Evolutionary conservation across 78 protist genomes (phyloP).

Genomic region (Dictyostelium capitatum): DNA sequence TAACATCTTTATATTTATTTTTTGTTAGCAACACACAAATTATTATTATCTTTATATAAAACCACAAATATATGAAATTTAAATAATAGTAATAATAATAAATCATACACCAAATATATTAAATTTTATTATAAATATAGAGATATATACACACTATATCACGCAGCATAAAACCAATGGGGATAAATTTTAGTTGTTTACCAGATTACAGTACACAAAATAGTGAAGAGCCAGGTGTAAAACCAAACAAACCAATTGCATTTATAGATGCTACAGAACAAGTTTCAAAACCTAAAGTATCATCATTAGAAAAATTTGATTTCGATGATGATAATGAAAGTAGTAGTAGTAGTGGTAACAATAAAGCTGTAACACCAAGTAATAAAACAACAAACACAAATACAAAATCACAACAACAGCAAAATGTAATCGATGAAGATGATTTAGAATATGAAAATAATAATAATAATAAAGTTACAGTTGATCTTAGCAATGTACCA

Average conservation of each 20-base stretch:
- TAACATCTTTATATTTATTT: no score
- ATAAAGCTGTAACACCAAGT: background rate
- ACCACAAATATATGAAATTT: no score
- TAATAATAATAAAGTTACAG: background rate
- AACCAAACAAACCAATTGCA: constrained; percentile 27
- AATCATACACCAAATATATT: no score
- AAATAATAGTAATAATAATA: no score
- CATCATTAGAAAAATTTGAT: background rate
- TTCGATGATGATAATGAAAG: constrained; percentile 26
- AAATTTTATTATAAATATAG: no score
- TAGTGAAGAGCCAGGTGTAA: background rate
- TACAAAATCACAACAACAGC: background rate
- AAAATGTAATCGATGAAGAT: constrained; percentile 3
- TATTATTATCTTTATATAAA: no score
- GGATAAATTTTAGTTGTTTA: constrained; percentile 19
- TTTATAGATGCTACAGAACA: background rate
- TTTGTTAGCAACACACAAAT: no score
- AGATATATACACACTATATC: background rate
- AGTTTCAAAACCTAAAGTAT: background rate
- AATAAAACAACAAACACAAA: background rate
- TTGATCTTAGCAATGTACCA: constrained; percentile 60
- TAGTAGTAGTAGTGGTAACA: background rate
- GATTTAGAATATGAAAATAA: background rate
- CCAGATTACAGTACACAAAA: constrained; percentile 12
- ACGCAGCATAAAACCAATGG: background rate